A percentile compares a stretch with the other conserved stretches of the same genome.
phyloP scores from a whole-genome alignment of 129 eudicot genomes.

The Heracleum sosnowskyi region DNA sequence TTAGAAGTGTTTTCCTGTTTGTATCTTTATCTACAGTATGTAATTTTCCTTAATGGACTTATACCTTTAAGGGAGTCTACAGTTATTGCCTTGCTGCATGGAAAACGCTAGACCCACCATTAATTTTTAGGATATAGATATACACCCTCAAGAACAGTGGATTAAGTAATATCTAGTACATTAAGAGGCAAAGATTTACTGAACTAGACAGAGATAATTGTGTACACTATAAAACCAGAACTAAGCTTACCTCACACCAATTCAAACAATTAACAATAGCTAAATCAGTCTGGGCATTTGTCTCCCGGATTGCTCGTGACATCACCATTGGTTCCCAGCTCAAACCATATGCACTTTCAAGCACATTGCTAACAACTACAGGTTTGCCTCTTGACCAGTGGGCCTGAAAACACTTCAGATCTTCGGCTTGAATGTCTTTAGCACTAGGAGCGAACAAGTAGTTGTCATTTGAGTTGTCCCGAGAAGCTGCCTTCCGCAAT shows the following conservation, averaged over 20 bases:
- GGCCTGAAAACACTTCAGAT: background rate
- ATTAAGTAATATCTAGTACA: background rate
- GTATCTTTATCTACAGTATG: background rate
- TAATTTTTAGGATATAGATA: background rate
- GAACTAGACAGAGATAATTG: background rate
- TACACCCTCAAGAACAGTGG: background rate
- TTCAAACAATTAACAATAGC: background rate
- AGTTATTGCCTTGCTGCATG: background rate
- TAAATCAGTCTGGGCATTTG: background rate
- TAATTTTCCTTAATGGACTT: background rate
- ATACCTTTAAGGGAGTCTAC: background rate
- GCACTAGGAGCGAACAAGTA: constrained; percentile 1
- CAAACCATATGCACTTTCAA: background rate
- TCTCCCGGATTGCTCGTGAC: constrained; percentile 4
- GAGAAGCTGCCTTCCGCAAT: background rate
- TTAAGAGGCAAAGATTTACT: background rate
- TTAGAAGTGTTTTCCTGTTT: background rate
- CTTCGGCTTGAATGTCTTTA: background rate
- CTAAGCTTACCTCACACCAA: constrained; percentile 2
- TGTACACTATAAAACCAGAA: background rate
- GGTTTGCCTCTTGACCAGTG: background rate
- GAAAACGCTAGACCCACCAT: background rate
- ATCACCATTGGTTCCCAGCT: constrained; percentile 3
- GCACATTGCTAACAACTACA: background rate
- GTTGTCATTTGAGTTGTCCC: background rate